Evolutionary conservation across 2,329 filamentous ascomycete species (phyloP).

Genomic region (Xylariaceae sp.): DNA sequence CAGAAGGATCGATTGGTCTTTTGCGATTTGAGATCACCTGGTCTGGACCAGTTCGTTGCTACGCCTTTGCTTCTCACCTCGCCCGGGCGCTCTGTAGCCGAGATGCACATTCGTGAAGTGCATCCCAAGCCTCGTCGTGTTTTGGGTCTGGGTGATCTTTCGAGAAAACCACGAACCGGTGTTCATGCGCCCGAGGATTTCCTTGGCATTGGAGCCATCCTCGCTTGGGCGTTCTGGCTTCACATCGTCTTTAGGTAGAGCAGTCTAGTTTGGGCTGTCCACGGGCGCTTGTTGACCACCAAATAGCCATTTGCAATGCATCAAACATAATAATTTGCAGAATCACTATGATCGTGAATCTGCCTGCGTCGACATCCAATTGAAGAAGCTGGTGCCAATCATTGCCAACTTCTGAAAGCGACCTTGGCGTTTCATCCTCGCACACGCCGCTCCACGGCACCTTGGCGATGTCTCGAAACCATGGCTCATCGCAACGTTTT

Average conservation of each 20-base stretch:
- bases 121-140: not conserved
- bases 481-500: slow-evolving; percentile 5
- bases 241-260: not conserved
- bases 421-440: not conserved
- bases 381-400: not conserved
- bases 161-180: not conserved
- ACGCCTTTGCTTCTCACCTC: not conserved
- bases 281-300: not conserved
- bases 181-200: not conserved
- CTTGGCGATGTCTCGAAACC: slow-evolving; percentile 20
- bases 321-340: too few relatives aligned
- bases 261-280: not conserved
- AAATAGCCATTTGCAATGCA: not conserved
- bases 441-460: slow-evolving; percentile 3
- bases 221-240: not conserved
- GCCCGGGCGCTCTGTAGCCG: not conserved
- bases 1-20: not conserved
- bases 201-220: not conserved
- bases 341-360: not conserved
- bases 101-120: too few relatives aligned
- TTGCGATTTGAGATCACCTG: not conserved
- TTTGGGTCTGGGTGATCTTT: not conserved
- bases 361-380: not conserved
- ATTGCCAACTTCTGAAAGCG: not conserved
- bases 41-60: too few relatives aligned